Conservation (phyloP, 1,284 basidiomycete species). For the Naganishia albida region DNA sequence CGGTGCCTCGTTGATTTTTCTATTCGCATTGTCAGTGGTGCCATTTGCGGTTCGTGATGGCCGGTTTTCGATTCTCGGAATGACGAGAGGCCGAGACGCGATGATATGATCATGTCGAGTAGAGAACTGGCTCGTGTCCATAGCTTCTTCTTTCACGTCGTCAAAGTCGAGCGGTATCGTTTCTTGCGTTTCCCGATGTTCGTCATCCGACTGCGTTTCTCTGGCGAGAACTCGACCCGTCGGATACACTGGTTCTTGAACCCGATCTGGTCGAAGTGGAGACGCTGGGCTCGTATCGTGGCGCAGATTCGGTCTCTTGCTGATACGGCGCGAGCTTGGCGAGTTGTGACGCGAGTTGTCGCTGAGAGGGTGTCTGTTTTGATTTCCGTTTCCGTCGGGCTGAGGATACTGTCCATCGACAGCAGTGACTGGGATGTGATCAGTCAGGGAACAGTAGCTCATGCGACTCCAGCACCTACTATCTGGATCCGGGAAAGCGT, state of each 20-base stretch:
- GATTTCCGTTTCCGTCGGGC: not conserved
- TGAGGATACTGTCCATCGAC: not conserved
- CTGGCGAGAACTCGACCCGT: not conserved
- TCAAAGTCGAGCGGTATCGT: slow-evolving; percentile 15
- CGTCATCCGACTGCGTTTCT: slow-evolving; percentile 6
- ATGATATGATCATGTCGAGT: slow-evolving; percentile 1
- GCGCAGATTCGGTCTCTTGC: not conserved
- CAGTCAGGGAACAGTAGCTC: not conserved
- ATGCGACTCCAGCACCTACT: not conserved
- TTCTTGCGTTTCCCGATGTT: slow-evolving; percentile 11
- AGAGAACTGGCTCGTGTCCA: not conserved
- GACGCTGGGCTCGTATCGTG: not conserved
- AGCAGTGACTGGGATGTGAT: not conserved
- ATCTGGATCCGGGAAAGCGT: not conserved
- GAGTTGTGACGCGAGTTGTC: slow-evolving; percentile 16
- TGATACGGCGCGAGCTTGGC: slow-evolving; percentile 6
- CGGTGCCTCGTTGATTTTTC: not conserved
- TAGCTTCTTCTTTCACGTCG: not conserved
- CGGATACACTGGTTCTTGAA: not conserved
- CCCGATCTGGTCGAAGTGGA: not conserved
- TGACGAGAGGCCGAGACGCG: slow-evolving; percentile 5
- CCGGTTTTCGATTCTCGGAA: not conserved
- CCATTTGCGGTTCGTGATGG: not conserved
- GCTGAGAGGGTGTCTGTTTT: slow-evolving; percentile 7
- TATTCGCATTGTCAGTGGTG: not conserved